phyloP scores from a whole-genome alignment of 768 basidiomycete genomes.

The Agrocybe chaxingu region DNA sequence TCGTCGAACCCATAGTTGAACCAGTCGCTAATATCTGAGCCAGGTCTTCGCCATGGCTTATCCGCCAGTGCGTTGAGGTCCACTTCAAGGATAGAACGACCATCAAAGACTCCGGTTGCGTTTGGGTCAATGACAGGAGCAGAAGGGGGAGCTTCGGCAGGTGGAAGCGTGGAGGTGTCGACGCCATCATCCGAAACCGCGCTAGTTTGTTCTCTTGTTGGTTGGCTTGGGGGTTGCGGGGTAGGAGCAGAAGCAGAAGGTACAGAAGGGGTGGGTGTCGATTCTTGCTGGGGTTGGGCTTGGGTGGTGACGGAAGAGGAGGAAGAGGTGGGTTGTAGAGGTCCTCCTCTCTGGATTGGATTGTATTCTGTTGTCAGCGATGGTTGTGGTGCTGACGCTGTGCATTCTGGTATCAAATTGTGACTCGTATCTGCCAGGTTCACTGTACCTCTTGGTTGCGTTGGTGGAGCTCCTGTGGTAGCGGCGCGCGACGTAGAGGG shows the following conservation, averaged over 20 bases:
- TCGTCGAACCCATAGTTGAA: conserved; percentile 99
- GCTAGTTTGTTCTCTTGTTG: conserved; percentile 8
- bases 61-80: conserved; percentile 73
- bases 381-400: conserved; percentile 39
- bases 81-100: conserved; percentile 80
- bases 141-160: conserved; percentile 69
- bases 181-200: conserved; percentile 43
- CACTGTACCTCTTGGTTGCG: conserved; percentile 29
- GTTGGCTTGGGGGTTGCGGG: conserved; percentile 6
- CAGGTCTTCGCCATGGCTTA: conserved; percentile 90
- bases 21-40: conserved; percentile 94
- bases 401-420: not conserved
- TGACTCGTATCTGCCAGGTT: not conserved
- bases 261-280: not conserved
- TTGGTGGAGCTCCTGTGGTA: conserved; percentile 20
- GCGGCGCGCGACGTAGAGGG: conserved; percentile 10
- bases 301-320: conserved; percentile 11
- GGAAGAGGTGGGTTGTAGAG: conserved; percentile 21
- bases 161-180: conserved; percentile 64
- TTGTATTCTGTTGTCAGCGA: conserved; percentile 83
- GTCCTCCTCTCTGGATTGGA: conserved; percentile 61
- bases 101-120: conserved; percentile 62
- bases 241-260: too few relatives aligned
- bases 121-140: conserved; percentile 76
- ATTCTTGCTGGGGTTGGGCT: conserved; percentile 15